Base-by-base conservation (phyloP, 2,329 filamentous ascomycete genomes). In the Tolypocladium capitatum region DNA sequence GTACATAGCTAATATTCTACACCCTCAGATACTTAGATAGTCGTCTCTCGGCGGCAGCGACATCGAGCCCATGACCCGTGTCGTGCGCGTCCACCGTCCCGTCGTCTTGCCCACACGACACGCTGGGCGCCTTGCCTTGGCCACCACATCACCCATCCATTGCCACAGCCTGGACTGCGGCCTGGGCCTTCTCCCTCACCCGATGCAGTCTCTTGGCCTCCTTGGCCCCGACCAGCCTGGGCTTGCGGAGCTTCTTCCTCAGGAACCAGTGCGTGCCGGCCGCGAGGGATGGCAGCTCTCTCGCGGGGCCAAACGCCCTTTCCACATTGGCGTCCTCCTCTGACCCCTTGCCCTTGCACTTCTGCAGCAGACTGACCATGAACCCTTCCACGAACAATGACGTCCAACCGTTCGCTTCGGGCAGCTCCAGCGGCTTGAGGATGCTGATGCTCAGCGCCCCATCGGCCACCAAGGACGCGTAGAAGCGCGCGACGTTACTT, bases 211-310 rank as follows among this genome's bases (percentile, higher is more conserved):
- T 68, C 52, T 72, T 75, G 6, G 68, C 66, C 14, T 68, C 65
- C 52, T 72, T 75, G 6, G 68, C 66, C 14, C 68, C 65, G 40
- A 75, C 62, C 53, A 80, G 64, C 56, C 77, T 60, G 3, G 82
- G 84, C 61, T 81, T 84, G 5, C 76, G 71, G 16, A 96, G 74
- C 41, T 84, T 76, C 61, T 84, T 89, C 58, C 80, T 78, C 46
- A 97, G 59, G 60, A 95, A 92, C 64, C 83, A 94, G 51, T 85
- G 81, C 53, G 96, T 59, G 0, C 86, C 86, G 48, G 78, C 78
- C 5, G 83, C 79, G 52, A 96, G 75, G 49, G 83, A 77, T 0
- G 81, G 79, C 2, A 78, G 73, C 32, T 80, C 78, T 49, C 77
- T 76, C 1, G 79, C 76, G 11, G 76, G 76, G 18, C 75, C 67